Evolutionary conservation across 768 basidiomycete species (phyloP), one percentile per base, ranked within the genome.

Genomic region (Psilocybe azurescens): DNA sequence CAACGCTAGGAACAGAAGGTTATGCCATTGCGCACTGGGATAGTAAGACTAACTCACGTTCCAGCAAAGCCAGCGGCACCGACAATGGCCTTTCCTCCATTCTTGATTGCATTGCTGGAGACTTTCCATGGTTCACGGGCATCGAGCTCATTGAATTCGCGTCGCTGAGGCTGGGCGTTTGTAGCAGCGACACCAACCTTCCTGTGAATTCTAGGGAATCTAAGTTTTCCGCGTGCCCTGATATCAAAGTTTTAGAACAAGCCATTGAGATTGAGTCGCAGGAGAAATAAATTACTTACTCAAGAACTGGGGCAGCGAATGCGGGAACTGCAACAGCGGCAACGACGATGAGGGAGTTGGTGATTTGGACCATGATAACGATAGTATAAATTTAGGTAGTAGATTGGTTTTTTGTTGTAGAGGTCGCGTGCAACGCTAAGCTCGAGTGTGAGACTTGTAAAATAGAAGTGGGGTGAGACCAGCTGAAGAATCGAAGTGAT

Each of bases 371-470:
- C 61, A 62, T 62, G 61, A 28, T 62, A 49, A 53, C 16, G 11
- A 44, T 52, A n/a, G 20, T 48, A 11, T 29, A 30, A 41, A 24
- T n/a, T 30, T 44, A 16, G 44, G 28, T 33, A 24, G 51, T 20
- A 41, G 16, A 55, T 33, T 56, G 39, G 2, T 28, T 13, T 55
- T 55, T 56, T 50, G 47, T 59, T 18, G 24, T 24, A 41, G 18
- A n/a, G 30, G 60, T 53, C 38, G 61, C 61, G 61, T 62, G 53
- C 61, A 58, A 62, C 61, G 61, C 61, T 62, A 53, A 62, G 61
- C 61, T 57, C 38, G 55, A 56, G 32, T 33, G 49, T 38, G 18
- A 39, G 36, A 11, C 13, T 56, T 36, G 53, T 32, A 44, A 38
- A 56, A 36, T 46, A 33, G 28, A 53, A 29, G 16, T 60, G 59